These are phyloP conservation scores for Nannochloropsis salina DNA, from an alignment of 108 stramenopile species.

Conservation along the genomic window DNA sequence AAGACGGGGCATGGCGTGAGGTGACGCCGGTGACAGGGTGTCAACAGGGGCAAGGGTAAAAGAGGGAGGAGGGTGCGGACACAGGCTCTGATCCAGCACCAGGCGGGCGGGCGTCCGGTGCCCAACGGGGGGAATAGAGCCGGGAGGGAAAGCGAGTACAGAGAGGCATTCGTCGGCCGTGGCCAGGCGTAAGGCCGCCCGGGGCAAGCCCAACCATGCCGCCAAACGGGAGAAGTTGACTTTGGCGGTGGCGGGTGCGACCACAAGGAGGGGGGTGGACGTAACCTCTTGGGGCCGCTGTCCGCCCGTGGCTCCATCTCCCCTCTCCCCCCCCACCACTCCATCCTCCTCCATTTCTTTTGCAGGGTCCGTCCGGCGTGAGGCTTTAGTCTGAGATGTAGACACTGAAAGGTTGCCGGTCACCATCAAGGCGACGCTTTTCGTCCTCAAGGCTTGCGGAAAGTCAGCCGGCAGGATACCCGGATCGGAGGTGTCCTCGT, in stretches of 20 bases:
- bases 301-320: no score
- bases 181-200: not conserved
- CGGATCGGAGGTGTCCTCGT: not conserved
- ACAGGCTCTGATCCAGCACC: not conserved
- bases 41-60: not conserved
- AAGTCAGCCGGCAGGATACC: not conserved
- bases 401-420: not conserved
- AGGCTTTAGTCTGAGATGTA: no score
- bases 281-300: not conserved
- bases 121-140: not conserved
- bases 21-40: not conserved
- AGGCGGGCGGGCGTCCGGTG: not conserved
- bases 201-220: not conserved
- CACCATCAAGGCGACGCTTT: not conserved
- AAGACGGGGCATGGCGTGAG: not conserved
- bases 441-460: not conserved
- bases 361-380: no score
- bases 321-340: no score
- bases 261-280: not conserved
- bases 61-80: not conserved
- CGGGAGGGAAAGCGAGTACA: not conserved
- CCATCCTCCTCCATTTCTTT: no score
- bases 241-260: not conserved
- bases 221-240: not conserved
- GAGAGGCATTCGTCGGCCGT: not conserved